Evolutionary conservation across 441 rosid genomes (phyloP), one percentile per base, ranked within the genome.

Genomic region (Adansonia rubrostipa): DNA sequence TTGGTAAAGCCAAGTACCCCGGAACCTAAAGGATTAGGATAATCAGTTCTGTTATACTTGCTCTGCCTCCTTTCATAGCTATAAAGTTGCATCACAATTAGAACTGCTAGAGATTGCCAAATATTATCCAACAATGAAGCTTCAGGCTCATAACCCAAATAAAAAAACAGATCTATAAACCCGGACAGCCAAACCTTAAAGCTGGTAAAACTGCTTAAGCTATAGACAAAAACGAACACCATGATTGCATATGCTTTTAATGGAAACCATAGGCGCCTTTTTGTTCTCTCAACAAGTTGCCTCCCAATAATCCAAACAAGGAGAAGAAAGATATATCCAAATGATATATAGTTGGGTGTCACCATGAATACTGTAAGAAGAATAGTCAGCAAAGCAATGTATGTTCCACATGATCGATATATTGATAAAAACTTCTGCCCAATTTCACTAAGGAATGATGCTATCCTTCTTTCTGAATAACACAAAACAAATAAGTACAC

Each of bases 41-140:
- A 87, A 81, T 84, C 81, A 77, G 87, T 81, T 80, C 80, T 87
- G 83, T 83, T 80, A 80, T 84, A 84, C 87, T 91, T 92, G 91
- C 95, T 93, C 83, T 92, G 95, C 84, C 99, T 92, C 89, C 99
- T 91, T 85, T 97, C 99, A 48, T 97, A 97, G 86, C 99, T 95
- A 80, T 93, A 97, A 87, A 95, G 97, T 89, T 97, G 99, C 99
- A 97, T 97, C 85, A 93, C 99, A 74, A 93, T 85, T 87, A 97
- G 84, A 75, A 95, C 94, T 71, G 99, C 98, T 60, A 97, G 88
- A 82, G 99, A 92, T 77, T 97, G 96, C 99, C 99, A 92, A 81
- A 95, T 91, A 85, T 95, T 97, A 86, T 86, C 84, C 87, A 92
- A 83, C 80, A 93, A 82, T 69, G 96, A 91, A 80, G 92, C 98